These are phyloP conservation scores for Apophysomyces ossiformis DNA, from an alignment of 371 early-diverging fungal species.

Conservation along the genomic window DNA sequence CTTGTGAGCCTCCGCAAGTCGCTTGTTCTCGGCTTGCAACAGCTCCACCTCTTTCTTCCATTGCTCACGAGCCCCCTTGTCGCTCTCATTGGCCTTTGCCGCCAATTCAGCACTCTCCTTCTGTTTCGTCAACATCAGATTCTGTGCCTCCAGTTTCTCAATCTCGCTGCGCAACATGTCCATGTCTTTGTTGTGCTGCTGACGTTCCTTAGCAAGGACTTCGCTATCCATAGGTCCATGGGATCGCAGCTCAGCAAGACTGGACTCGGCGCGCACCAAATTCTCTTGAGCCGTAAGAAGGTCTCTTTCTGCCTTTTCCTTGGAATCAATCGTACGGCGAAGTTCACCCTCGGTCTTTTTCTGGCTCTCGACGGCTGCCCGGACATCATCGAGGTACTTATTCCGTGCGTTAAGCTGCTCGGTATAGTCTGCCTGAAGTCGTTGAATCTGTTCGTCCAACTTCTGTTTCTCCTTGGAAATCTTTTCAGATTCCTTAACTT, in stretches of 20 bases:
- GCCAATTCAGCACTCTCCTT: constrained; percentile 55
- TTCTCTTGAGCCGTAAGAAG: constrained; percentile 23
- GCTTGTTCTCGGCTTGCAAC: constrained; percentile 55
- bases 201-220: constrained; percentile 23
- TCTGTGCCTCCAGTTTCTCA: constrained; percentile 41
- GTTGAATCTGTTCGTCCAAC: constrained; percentile 40
- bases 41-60: constrained; percentile 31
- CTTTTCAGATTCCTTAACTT: constrained; percentile 49
- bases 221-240: constrained; percentile 38
- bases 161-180: constrained; percentile 43
- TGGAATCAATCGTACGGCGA: constrained; percentile 41
- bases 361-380: constrained; percentile 46
- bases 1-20: constrained; percentile 65
- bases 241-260: constrained; percentile 25
- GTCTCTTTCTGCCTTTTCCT: constrained; percentile 49
- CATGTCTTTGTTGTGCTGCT: constrained; percentile 36
- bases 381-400: constrained; percentile 45
- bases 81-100: constrained; percentile 37
- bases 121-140: constrained; percentile 46
- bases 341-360: constrained; percentile 53
- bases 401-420: constrained; percentile 37
- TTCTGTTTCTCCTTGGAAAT: constrained; percentile 37
- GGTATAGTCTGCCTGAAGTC: constrained; percentile 41
- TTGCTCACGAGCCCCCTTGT: constrained; percentile 32
- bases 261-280: constrained; percentile 24